Base-by-base conservation (phyloP, 768 basidiomycete genomes). In the Brasilioporus rufonigricans region DNA sequence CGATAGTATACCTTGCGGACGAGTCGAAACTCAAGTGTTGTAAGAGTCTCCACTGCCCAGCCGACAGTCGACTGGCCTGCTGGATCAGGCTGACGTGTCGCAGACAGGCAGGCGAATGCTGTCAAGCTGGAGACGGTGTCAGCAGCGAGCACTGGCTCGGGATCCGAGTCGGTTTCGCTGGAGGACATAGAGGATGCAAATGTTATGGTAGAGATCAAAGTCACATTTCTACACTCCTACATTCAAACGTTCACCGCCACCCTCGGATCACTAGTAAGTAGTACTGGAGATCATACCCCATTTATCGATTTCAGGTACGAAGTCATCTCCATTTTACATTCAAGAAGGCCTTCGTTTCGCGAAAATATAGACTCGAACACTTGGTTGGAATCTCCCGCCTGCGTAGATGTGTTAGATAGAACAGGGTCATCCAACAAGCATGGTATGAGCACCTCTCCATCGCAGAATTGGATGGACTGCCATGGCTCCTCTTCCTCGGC, bases 401-500 rank as follows among this genome's bases (percentile, higher is more conserved):
- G 64, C 53, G 29, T n/a, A 47, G 31, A 36, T 18, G 50, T 3
- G 58, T 57, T 48, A 59, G 59, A 53, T 47, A 54, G 49, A 45
- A 51, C 49, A 35, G 32, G 56, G 27, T 13, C 19, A 13, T 10
- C 31, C 21, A 23, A 31, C 23, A 47, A 46, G 50, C 1, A 50
- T 35, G 26, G n/a, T 26, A 6, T 26, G 68, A 81, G 52, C 58
- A 92, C 91, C 73, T 82, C 78, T 36, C 76, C 77, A 60, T 84
- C 84, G 62, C 75, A 83, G 66, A 85, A 91, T 46, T 84, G 77
- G 23, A 90, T 73, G 44, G 82, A 75, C 61, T 84, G 73, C 91
- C 91, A 93, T 49, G 71, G 71, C 64, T 91, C 91, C 50, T 91
- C 90, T 62, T 91, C 87, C 65, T 93, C 91, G 3, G 74, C 73